Percentiles rank a stretch among this genome's conserved stretches.
Conservation (phyloP, 2,329 filamentous ascomycete species). For the Cyphellophora attinorum region DNA sequence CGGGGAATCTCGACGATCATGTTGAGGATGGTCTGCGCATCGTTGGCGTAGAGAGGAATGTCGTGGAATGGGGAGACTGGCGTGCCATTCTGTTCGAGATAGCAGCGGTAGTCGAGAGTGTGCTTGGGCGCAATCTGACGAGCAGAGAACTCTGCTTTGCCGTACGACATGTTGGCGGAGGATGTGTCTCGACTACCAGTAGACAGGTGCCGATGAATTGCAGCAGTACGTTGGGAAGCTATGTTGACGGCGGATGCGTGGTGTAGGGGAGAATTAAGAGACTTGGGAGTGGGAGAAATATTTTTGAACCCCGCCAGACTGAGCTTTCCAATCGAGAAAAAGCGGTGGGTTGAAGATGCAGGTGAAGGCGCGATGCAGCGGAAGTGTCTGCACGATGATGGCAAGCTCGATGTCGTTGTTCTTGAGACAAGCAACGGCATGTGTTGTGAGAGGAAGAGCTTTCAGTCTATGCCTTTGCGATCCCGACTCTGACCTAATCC, state of each 20-base stretch:
- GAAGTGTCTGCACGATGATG: constrained; percentile 1
- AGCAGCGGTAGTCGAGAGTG: constrained; percentile 95
- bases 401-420: too few relatives aligned
- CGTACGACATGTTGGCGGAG: constrained; percentile 22
- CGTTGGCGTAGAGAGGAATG: constrained; percentile 94
- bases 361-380: constrained; percentile 3
- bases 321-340: constrained; percentile 9
- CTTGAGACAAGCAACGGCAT: too few relatives aligned
- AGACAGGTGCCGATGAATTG: constrained; percentile 40
- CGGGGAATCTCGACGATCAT: constrained; percentile 99
- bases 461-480: too few relatives aligned
- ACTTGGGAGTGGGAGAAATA: constrained; percentile 15
- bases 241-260: constrained; percentile 26
- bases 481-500: too few relatives aligned
- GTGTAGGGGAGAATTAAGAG: constrained; percentile 13
- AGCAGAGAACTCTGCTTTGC: constrained; percentile 57
- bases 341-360: constrained; percentile 15
- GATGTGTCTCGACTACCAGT: constrained; percentile 23
- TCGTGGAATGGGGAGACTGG: constrained; percentile 96
- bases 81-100: constrained; percentile 93
- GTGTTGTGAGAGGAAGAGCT: too few relatives aligned
- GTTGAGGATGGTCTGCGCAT: constrained; percentile 92
- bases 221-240: constrained; percentile 37
- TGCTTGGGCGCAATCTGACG: constrained; percentile 84
- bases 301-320: too few relatives aligned